Base-by-base conservation (phyloP, 2,329 filamentous ascomycete genomes). In the Aspergillus versicolor region DNA sequence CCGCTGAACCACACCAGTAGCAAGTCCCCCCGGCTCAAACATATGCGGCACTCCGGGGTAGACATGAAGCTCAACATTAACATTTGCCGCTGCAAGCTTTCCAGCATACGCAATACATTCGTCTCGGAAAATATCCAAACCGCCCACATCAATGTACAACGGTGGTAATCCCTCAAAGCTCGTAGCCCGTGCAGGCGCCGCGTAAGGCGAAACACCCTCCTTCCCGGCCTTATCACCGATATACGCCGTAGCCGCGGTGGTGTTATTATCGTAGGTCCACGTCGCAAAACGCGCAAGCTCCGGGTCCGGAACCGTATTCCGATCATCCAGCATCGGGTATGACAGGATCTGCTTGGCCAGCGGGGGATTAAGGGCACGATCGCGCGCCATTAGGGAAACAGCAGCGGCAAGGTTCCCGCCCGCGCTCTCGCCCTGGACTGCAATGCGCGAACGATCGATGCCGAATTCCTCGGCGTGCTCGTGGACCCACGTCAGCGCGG, bases 401-500 rank as follows among this genome's bases (percentile, higher is more conserved):
- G 41, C 43, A 2, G 58, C 55, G 2, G 61, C 57, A 1, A 67
- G 51, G n/a, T 61, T 62, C 0, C 63, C 66, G 1, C 67, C 66
- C 1, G 65, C 60, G 12, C 61, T 65, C 2, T 30, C 46, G 7
- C 66, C 66, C 12, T 58, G 58, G 1, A 65, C 30, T 1, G 37
- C 58, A n/a, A 65, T 63, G 9, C 61, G 59, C 1, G 15, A 13
- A 2, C 40, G 52, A 27, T 67, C 63, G 24, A 69, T 54, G 8
- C 60, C 55, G 17, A 67, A 57, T 27, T 58, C 17, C 1, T 54
- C 45, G 1, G 57, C 62, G 9, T 65, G 53, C 5, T 59, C 47
- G 54, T 60, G 60, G 3, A 68, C 43, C 66, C 64, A 69, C 2
- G 61, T 43, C 5, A 71, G 40, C 2, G 63, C 63, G 8, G 67